phyloP scores from a whole-genome alignment of 768 basidiomycete genomes.

The Termitomyces sp. region DNA sequence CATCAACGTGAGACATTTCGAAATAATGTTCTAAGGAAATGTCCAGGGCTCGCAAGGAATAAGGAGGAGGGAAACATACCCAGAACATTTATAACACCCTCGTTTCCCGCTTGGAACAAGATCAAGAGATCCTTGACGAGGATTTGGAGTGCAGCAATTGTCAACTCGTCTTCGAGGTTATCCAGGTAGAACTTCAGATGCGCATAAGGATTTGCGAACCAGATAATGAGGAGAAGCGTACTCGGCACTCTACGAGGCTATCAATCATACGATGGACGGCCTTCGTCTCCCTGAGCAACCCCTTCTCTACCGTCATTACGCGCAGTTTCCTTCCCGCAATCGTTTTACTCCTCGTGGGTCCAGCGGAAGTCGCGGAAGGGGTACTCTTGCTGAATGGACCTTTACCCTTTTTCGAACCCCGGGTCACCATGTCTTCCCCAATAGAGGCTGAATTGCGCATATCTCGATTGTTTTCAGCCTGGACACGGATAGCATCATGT shows the following conservation, averaged over 20 bases:
- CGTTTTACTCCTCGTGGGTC: constrained; percentile 65
- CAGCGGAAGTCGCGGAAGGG: constrained; percentile 21
- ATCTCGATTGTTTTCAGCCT: constrained; percentile 90
- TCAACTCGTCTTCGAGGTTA: constrained; percentile 89
- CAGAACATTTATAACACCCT: constrained; percentile 83
- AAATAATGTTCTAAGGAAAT: constrained; percentile 80
- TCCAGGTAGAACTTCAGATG: constrained; percentile 82
- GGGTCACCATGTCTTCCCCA: constrained; percentile 49
- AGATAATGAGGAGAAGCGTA: constrained; percentile 37
- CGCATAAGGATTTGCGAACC: background rate
- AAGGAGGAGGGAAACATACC: constrained; percentile 39
- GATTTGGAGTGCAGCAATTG: constrained; percentile 85
- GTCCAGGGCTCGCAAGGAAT: constrained; percentile 20
- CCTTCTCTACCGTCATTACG: constrained; percentile 94
- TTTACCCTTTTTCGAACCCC: constrained; percentile 18
- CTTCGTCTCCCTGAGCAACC: constrained; percentile 87
- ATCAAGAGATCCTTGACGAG: constrained; percentile 95
- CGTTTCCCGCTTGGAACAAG: constrained; percentile 94
- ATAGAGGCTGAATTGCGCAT: constrained; percentile 61
- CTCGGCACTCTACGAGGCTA: constrained; percentile 80
- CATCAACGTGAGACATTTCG: constrained; percentile 96
- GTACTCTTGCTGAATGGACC: constrained; percentile 23
- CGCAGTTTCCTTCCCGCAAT: constrained; percentile 81
- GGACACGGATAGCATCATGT: constrained; percentile 91
- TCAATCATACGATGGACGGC: constrained; percentile 90